Evolutionary conservation across 495 filamentous ascomycete species (phyloP), one percentile per base, ranked within the genome.

Genomic region (Aspergillus indologenus): DNA sequence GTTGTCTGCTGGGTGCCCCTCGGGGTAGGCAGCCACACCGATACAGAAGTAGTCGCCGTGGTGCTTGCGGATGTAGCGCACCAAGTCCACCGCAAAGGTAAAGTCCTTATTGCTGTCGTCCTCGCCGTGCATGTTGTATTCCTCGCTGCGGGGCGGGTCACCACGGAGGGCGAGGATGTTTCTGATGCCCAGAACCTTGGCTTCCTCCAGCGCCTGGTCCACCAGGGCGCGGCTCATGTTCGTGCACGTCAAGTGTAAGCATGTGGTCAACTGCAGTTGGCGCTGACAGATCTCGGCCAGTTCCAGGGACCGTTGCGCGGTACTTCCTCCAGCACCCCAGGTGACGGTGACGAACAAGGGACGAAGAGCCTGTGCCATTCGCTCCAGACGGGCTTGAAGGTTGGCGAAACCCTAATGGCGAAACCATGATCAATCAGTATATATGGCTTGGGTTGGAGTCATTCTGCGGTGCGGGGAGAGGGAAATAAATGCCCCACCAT

Each of bases 21-120:
- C 94, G 1, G 94, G 94, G 66, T 98, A 98, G 19, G 86, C 87
- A 17, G 94, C 94, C 14, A 96, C 94, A 58, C 94, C 94, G 60
- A 98, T 82, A 71, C 95, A 98, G 77, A 98, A 98, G 74, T 96
- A 97, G 70, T 97, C 89, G 0, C 92, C 92, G 69, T 98, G 85
- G 29, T 81, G 81, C 69, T 88, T 83, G 65, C 83, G 80, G 66
- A 98, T 98, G 70, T 98, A 96, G 59, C 81, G 81, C 48, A 98
- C 92, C 43, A 98, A 76, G 74, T 98, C 95, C 56, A 90, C 81
- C 0, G 94, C 95, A 80, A 90, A 96, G 43, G 80, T 85, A 68
- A 98, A 97, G 50, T 92, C 90, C 65, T 86, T 86, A 67, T 89
- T 89, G 66, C 82, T 85, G 62, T 84, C 83, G 24, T 82, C 81